These are phyloP conservation scores for Mucor indicus DNA, from an alignment of 371 early-diverging fungal species.

Conservation along the genomic window DNA sequence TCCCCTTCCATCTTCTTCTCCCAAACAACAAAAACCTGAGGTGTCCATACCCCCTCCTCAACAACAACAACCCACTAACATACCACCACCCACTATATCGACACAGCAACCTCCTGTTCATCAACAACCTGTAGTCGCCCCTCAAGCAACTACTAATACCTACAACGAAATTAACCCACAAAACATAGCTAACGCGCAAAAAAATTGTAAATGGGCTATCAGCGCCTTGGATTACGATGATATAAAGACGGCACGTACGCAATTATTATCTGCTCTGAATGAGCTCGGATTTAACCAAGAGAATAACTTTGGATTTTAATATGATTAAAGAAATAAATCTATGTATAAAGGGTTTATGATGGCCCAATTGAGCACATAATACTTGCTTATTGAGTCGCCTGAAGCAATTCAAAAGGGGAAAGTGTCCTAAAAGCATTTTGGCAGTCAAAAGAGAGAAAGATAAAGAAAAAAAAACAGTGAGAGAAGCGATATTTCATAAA, in stretches of 20 bases:
- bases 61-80: not conserved
- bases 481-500: too few relatives aligned
- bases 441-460: too few relatives aligned
- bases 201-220: conserved; percentile 88
- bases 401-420: too few relatives aligned
- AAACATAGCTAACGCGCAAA: conserved; percentile 76
- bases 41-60: conserved; percentile 25
- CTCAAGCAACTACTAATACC: conserved; percentile 1
- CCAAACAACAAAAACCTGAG: conserved; percentile 3
- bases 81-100: not conserved
- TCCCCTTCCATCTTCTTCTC: conserved; percentile 23
- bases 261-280: conserved; percentile 75
- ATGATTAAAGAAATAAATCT: too few relatives aligned
- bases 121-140: conserved; percentile 2
- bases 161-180: conserved; percentile 25
- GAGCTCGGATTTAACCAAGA: conserved; percentile 39
- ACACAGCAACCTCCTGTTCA: conserved; percentile 3
- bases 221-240: conserved; percentile 96
- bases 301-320: conserved; percentile 44
- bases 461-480: too few relatives aligned
- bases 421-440: too few relatives aligned
- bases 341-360: too few relatives aligned
- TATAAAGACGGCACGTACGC: conserved; percentile 77
- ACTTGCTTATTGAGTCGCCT: too few relatives aligned
- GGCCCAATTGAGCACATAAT: too few relatives aligned